phyloP scores from a whole-genome alignment of 2,329 filamentous ascomycete genomes.

The Scleromitrula shiraiana region DNA sequence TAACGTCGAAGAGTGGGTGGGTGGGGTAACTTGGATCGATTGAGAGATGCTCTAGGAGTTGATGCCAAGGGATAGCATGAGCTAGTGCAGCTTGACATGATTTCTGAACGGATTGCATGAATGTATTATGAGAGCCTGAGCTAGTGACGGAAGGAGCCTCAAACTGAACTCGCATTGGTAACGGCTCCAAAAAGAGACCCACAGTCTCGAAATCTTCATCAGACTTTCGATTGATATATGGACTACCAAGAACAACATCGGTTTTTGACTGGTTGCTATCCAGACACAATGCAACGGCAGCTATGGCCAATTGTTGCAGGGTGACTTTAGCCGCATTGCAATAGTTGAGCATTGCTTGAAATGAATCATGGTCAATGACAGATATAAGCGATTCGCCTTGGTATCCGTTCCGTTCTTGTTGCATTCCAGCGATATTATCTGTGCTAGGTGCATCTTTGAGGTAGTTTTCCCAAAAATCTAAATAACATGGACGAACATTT shows the following conservation, averaged over 20 bases:
- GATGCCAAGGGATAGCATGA: slow-evolving; percentile 27
- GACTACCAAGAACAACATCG: slow-evolving; percentile 26
- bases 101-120: slow-evolving; percentile 13
- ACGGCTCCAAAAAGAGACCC: slow-evolving; percentile 5
- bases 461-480: slow-evolving; percentile 6
- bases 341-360: neutral
- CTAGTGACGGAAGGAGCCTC: neutral
- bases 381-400: neutral
- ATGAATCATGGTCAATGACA: neutral
- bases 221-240: slow-evolving; percentile 25
- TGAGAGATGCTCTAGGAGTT: slow-evolving; percentile 23
- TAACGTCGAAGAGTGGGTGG: slow-evolving; percentile 21
- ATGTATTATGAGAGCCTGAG: neutral
- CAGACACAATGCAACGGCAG: slow-evolving; percentile 8
- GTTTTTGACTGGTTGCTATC: neutral
- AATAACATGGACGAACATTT: neutral
- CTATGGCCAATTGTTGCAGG: slow-evolving; percentile 10
- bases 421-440: neutral
- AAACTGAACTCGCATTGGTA: slow-evolving; percentile 4
- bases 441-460: neutral
- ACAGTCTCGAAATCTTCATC: slow-evolving; percentile 23
- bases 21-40: slow-evolving; percentile 6
- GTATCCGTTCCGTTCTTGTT: neutral
- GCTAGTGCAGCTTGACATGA: slow-evolving; percentile 24
- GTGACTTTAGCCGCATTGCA: slow-evolving; percentile 1